A percentile compares a stretch with the other conserved stretches of the same genome.
Conservation (phyloP, 2,329 filamentous ascomycete species). For the Colletotrichum orchidophilum region DNA sequence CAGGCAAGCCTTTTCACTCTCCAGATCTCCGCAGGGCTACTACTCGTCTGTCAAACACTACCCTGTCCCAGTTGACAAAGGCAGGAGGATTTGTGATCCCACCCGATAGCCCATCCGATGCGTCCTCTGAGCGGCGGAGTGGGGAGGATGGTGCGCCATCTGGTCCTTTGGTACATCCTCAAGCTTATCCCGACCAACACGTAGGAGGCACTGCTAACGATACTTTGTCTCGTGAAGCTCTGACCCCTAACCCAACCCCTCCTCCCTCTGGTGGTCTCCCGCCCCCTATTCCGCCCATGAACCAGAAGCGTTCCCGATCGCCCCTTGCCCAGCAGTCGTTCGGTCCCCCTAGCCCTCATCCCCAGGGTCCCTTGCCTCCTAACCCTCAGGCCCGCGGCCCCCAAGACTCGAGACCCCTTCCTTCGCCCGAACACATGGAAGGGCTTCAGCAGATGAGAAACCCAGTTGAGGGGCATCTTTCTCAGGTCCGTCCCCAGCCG, state of each 20-base stretch:
- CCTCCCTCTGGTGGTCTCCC: constrained; percentile 49
- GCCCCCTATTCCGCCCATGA: constrained; percentile 51
- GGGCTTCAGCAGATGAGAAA: constrained; percentile 8
- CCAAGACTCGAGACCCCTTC: constrained; percentile 2
- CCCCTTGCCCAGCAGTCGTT: constrained; percentile 51
- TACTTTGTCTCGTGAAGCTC: constrained; percentile 62
- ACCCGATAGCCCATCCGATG: constrained; percentile 44
- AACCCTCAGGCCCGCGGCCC: constrained; percentile 37
- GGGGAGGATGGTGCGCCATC: constrained; percentile 44
- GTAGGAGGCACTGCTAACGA: constrained; percentile 64
- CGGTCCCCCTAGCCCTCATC: constrained; percentile 44
- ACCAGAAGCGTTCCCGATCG: constrained; percentile 54
- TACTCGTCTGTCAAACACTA: constrained; percentile 83
- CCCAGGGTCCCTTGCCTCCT: constrained; percentile 42
- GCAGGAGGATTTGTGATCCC: constrained; percentile 66
- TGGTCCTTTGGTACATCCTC: constrained; percentile 55
- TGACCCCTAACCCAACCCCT: constrained; percentile 49
- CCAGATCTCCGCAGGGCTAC: constrained; percentile 83
- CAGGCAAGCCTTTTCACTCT: constrained; percentile 75
- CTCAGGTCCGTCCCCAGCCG: constrained; percentile 28
- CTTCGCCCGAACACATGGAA: neutral
- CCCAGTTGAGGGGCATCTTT: neutral
- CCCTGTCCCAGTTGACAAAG: constrained; percentile 81
- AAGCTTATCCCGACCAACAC: constrained; percentile 50
- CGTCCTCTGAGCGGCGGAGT: constrained; percentile 42